Base-by-base conservation (phyloP, 176 grass and related monocot genomes). In the Olyra latifolia region DNA sequence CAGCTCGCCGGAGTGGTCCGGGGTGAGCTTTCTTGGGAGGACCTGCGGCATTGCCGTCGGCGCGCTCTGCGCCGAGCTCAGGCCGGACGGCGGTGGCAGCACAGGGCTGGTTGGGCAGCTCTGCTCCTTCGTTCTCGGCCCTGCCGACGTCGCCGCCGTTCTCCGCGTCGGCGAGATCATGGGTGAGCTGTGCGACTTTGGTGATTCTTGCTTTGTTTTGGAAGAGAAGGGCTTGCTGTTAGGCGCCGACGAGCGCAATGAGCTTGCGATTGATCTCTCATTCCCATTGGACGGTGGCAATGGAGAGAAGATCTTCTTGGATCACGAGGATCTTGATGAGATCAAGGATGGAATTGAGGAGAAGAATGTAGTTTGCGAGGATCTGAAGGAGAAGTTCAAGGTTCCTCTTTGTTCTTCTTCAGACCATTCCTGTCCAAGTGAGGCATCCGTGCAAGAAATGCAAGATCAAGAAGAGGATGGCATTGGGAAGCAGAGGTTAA, bases 31-130 rank as follows among this genome's bases (percentile, higher is more conserved):
- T 17, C 84, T 95, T n/a, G 84, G 92, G 9, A 77, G 74, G 69
- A 94, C 90, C 48, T 93, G 81, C 84, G 25, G 80, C 80, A 70
- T 95, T 73, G 86, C 86, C 41, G 74, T 99, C 49, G 61, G 78
- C 77, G 62, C 81, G 44, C 90, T 99, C 69, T 76, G 83, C 27
- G 52, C 82, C 49, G 75, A 81, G 72, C 82, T 85, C 25, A 22
- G 12, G 11, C 70, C 75, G 0, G 46, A 80, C 28, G 70, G 23
- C 2, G 22, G 42, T 1, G 41, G 79, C 32, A 45, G 66, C 24
- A 39, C 72, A 16, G 77, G 80, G 69, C 68, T 97, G 2, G 25
- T 95, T 10, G 88, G 58, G 12, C 84, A 93, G 62, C 83, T 91
- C 69, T 89, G 77, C 77, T 81, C 77, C 71, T 89, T 85, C 28